Conservation (phyloP, 2,329 filamentous ascomycete species). For the Curvularia spicifera region DNA sequence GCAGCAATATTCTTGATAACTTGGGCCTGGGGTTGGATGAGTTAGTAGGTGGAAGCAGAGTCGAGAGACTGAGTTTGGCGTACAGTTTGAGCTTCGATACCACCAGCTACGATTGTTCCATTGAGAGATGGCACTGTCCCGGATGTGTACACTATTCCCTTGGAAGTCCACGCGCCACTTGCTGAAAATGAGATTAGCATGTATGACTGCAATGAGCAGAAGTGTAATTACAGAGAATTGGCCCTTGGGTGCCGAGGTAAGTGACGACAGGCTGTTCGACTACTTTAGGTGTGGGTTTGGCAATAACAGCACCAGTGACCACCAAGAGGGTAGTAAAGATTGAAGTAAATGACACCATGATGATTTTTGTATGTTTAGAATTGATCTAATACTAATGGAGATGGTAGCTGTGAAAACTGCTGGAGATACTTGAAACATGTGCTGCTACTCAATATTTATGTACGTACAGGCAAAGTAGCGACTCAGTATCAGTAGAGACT, state of each 20-base stretch:
- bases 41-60: background rate
- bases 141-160: slow-evolving; percentile 43
- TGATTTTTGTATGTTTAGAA: background rate
- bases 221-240: slow-evolving; percentile 31
- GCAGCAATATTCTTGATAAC: slow-evolving; percentile 44
- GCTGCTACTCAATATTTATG: background rate
- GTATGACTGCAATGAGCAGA: no score
- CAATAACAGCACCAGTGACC: slow-evolving; percentile 22
- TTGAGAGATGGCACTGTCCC: slow-evolving; percentile 41
- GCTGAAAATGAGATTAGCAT: slow-evolving; percentile 18
- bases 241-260: slow-evolving; percentile 42
- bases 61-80: rapidly evolving
- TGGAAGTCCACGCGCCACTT: slow-evolving; percentile 39
- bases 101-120: slow-evolving; percentile 33
- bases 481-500: background rate
- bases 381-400: background rate
- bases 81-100: slow-evolving; percentile 39
- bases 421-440: background rate
- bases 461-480: background rate
- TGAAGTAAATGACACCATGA: slow-evolving; percentile 34
- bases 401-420: background rate
- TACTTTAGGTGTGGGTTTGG: slow-evolving; percentile 30
- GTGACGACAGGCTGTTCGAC: slow-evolving; percentile 38
- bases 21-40: slow-evolving; percentile 32
- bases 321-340: slow-evolving; percentile 29